Evolutionary conservation across 2,329 filamentous ascomycete species (phyloP), one percentile per base, ranked within the genome.

Genomic region (Colletotrichum sp.): DNA sequence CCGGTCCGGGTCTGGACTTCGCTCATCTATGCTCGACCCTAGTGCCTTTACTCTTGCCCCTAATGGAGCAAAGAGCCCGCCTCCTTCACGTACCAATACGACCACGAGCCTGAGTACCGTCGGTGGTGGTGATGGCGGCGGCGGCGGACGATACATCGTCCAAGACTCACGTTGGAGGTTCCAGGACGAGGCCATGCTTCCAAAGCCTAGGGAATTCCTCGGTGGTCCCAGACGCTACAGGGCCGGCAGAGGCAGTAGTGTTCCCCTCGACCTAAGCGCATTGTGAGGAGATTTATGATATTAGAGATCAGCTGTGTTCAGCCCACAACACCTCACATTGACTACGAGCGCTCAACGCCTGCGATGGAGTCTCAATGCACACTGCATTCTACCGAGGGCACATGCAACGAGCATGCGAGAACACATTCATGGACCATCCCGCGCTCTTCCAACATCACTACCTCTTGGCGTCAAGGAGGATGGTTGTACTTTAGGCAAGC

Each of bases 201-300:
- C 97, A 0, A 96, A 95, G 78, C 96, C 96, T 27, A 89, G 96
- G 79, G 92, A 94, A 3, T 98, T 97, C 80, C 84, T 88, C 2
- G 93, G 93, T n/a, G 91, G 90, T 5, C 85, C 89, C 24, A 95
- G 93, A 82, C 92, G 91, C 81, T 99, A 98, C 83, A 89, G 96
- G 76, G 97, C 97, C 43, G 97, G 97, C 11, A 90, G 96, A 81
- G 96, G 95, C 36, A 98, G 95, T 85, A 98, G 94, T 86, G 96
- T 98, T 77, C 97, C 97, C 34, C 86, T 98, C 78, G 95, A 98
- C 86, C 84, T 99, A 80, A 91, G 87, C 77, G 87, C 89, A 16
- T 88, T 93, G 27, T 83, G 73, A 70, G 12, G 27, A 11, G 33
- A 16, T 33, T 34, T 8, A 51, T 33, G 18, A 34, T 8, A 24